Conservation (phyloP, 2,329 filamentous ascomycete genomes). For the Sarocladium brachiariae region DNA sequence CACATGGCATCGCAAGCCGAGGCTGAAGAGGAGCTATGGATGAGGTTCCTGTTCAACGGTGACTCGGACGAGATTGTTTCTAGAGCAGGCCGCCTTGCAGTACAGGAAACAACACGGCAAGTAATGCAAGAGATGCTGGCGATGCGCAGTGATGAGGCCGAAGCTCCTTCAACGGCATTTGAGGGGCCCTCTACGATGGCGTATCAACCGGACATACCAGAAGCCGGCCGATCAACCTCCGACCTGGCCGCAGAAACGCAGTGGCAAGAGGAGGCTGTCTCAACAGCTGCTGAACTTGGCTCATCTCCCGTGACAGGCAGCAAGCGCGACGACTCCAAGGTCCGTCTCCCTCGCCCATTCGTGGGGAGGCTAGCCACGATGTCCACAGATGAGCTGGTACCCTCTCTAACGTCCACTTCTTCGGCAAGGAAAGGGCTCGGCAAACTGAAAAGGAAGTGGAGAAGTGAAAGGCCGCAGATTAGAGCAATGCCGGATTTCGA, state of each 20-base stretch:
- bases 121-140: conserved; percentile 4
- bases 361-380: conserved; percentile 21
- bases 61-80: conserved; percentile 15
- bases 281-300: background rate
- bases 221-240: background rate
- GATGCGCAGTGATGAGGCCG: background rate
- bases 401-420: background rate
- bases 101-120: conserved; percentile 15
- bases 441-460: conserved; percentile 15
- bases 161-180: conserved; percentile 10
- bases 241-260: background rate
- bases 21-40: conserved; percentile 21
- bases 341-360: conserved; percentile 26
- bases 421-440: conserved; percentile 11
- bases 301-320: background rate
- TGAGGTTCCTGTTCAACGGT: conserved; percentile 21
- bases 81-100: conserved; percentile 17
- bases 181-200: background rate
- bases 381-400: conserved; percentile 5
- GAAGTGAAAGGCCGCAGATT: conserved; percentile 25
- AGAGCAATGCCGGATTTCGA: conserved; percentile 25
- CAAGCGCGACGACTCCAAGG: conserved; percentile 17
- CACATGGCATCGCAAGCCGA: no score
- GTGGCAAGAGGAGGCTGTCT: background rate
- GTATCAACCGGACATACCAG: background rate